Base-by-base conservation (phyloP, 2,329 filamentous ascomycete genomes). In the Thermothelomyces thermophilus region DNA sequence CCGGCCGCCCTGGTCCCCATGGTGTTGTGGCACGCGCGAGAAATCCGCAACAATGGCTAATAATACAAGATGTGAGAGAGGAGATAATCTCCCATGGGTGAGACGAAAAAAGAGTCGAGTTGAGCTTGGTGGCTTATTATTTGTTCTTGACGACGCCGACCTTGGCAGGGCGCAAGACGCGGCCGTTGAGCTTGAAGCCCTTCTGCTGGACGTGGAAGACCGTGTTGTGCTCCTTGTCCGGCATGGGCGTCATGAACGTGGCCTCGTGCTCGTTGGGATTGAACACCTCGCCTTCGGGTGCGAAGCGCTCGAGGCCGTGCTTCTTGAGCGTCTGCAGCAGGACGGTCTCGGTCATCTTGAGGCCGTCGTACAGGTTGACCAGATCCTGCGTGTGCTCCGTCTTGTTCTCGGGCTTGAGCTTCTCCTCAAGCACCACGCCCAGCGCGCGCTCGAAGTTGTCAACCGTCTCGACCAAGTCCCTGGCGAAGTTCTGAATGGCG, bases 371-470 rank as follows among this genome's bases (percentile, higher is more conserved):
- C 55, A 98, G 79, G 62, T 84, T 86, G 53, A 78, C 71, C 31
- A 97, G 77, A 58, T 96, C 90, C 66, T 86, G 76, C 20, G 80
- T 72, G 46, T 78, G 70, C 60, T 77, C 76, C 22, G 69, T 66
- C 60, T 73, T 70, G 56, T 73, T 70, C 41, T 68, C 61, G 17
- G 73, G 67, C 19, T 74, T 74, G 56, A 94, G 76, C 71, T 87
- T 88, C 35, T 89, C 84, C 53, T 78, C 66, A 17, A 88, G 83
- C 11, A 95, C 90, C 63, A 84, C 89, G 56, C 74, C 70, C 37
- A 98, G 80, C 37, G 93, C 93, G 59, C 90, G 90, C 72, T 98
- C 93, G 57, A 98, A 83, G 77, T 97, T 98, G 73, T 98, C 93
- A 64, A 98, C 84, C 64, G 82, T 89, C 68, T 98, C 93, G 60